phyloP scores from a whole-genome alignment of 495 filamentous ascomycete species.

The Aspergillus avenaceus region DNA sequence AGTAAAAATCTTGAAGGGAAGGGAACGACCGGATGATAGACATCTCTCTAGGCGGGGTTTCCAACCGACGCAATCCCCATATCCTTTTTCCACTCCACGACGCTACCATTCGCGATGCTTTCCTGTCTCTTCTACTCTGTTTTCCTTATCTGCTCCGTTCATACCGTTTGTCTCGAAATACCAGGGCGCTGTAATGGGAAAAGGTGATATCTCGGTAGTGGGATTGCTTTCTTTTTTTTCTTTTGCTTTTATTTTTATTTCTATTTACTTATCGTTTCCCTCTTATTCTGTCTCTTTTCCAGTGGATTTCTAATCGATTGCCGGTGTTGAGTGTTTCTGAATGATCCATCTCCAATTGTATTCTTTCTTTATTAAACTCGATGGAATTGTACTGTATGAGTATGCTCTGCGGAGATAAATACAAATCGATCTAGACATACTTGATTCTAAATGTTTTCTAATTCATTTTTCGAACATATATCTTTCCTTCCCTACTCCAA shows the following conservation, averaged over 20 bases:
- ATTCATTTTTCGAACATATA: too few species aligned
- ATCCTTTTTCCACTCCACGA: not conserved
- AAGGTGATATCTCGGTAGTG: conserved; percentile 39
- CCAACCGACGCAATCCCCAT: conserved; percentile 4
- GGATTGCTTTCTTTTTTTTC: conserved; percentile 17
- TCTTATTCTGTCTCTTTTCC: not conserved
- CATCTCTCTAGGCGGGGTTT: conserved; percentile 2
- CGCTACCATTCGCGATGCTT: conserved; percentile 2
- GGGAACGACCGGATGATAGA: not conserved
- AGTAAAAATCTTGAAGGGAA: not conserved
- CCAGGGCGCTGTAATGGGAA: conserved; percentile 46
- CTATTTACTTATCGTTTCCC: not conserved
- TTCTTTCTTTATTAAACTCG: not conserved
- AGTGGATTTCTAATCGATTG: conserved; percentile 1
- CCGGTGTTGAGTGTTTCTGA: conserved; percentile 7
- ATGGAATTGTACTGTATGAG: conserved; percentile 1
- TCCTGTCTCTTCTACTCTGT: conserved; percentile 18
- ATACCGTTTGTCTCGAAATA: conserved; percentile 25
- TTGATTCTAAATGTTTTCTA: too few species aligned
- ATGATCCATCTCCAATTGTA: not conserved
- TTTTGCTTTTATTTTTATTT: conserved; percentile 1
- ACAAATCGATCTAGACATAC: too few species aligned
- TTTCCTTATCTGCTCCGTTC: conserved; percentile 18
- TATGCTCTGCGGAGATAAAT: too few species aligned
- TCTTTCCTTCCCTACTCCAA: too few species aligned